phyloP scores from a whole-genome alignment of 805 yeast species.

The Suhomyces vadensis region DNA sequence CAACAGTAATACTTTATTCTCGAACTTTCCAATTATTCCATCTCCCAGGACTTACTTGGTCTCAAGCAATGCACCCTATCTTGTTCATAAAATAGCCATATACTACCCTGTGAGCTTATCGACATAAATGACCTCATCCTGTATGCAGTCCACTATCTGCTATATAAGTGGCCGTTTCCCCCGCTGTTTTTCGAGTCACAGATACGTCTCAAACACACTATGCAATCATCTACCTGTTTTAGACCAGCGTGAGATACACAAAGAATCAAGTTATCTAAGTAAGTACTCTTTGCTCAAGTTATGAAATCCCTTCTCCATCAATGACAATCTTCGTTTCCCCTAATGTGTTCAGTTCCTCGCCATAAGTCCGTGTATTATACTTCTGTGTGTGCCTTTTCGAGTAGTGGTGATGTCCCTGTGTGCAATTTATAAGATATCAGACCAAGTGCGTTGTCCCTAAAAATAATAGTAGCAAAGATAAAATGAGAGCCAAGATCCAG shows the following conservation, averaged over 20 bases:
- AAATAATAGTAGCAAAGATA: neutral
- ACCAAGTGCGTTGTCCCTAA: neutral
- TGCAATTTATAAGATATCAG: neutral
- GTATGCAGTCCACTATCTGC: neutral
- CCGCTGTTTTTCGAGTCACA: too few relatives aligned
- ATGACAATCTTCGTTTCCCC: neutral
- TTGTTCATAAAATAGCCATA: too few relatives aligned
- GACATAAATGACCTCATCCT: neutral
- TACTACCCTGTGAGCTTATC: slow-evolving; percentile 1
- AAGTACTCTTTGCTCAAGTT: slow-evolving; percentile 1
- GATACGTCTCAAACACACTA: neutral
- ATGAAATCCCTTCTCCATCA: neutral
- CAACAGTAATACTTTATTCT: too few relatives aligned
- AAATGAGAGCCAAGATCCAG: too few relatives aligned
- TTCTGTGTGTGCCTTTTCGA: neutral
- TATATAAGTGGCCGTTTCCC: too few relatives aligned
- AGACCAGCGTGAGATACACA: slow-evolving; percentile 9
- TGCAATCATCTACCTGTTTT: slow-evolving; percentile 8
- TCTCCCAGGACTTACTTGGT: too few relatives aligned
- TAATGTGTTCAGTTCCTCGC: neutral
- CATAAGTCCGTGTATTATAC: slow-evolving; percentile 2
- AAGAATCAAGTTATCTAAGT: slow-evolving; percentile 5
- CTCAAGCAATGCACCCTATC: too few relatives aligned
- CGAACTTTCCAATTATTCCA: too few relatives aligned
- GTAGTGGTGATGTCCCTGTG: slow-evolving; percentile 1